A percentile compares a stretch with the other conserved stretches of the same genome.
phyloP scores from a whole-genome alignment of 306 rosid species.

The Abrus pulchellus region DNA sequence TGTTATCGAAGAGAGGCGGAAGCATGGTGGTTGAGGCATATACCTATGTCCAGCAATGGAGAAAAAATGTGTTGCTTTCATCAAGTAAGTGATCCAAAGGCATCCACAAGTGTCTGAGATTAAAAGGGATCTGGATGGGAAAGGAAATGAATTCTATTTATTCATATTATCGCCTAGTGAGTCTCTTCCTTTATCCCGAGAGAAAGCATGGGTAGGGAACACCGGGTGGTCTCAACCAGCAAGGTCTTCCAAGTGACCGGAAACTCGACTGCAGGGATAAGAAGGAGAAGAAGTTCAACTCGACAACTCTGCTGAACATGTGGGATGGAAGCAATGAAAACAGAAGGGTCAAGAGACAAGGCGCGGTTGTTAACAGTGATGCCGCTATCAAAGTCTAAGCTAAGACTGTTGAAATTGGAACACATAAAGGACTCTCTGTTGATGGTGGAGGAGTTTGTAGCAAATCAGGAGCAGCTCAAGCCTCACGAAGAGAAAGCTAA shows the following conservation, averaged over 20 bases:
- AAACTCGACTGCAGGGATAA: slow-evolving; percentile 80
- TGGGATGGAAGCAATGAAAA: slow-evolving; percentile 93
- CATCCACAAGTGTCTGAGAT: too few relatives aligned
- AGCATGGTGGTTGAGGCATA: too few relatives aligned
- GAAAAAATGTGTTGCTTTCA: too few relatives aligned
- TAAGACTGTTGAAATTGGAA: slow-evolving; percentile 89
- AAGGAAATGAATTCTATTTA: too few relatives aligned
- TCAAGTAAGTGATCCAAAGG: too few relatives aligned
- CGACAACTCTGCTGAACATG: slow-evolving; percentile 95
- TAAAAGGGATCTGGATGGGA: too few relatives aligned
- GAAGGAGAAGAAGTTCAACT: slow-evolving; percentile 94
- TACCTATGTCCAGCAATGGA: too few relatives aligned
- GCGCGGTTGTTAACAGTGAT: slow-evolving; percentile 91
- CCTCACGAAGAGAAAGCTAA: slow-evolving; percentile 98
- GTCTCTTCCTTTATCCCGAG: too few relatives aligned
- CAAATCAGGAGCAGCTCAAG: slow-evolving; percentile 91
- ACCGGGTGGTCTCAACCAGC: slow-evolving; percentile 89
- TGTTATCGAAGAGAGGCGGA: too few relatives aligned
- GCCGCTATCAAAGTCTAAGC: slow-evolving; percentile 89
- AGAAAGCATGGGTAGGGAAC: slow-evolving; percentile 83
- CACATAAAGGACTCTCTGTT: slow-evolving; percentile 87
- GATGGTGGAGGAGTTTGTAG: slow-evolving; percentile 97
- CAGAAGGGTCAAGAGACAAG: slow-evolving; percentile 94
- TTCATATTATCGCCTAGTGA: too few relatives aligned
- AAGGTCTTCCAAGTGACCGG: slow-evolving; percentile 81